Conservation (phyloP, 2,329 filamentous ascomycete genomes). For the Bipolaris cookei region DNA sequence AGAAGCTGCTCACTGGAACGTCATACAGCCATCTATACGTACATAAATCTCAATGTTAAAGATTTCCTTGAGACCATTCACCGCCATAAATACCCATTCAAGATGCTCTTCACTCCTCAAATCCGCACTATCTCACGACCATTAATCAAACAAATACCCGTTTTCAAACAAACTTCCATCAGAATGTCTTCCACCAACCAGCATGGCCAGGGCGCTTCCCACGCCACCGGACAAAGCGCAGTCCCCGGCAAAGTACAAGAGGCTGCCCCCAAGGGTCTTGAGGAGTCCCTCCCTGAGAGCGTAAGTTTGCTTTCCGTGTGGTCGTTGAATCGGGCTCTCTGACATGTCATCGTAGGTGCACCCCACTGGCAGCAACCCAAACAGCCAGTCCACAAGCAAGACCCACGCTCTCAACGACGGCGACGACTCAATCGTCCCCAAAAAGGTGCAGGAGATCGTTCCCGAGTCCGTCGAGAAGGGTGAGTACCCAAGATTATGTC, state of each 20-base stretch:
- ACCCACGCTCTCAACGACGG: slow-evolving; percentile 50
- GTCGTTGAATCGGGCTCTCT: slow-evolving; percentile 13
- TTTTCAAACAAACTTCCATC: slow-evolving; percentile 23
- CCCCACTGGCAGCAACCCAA: slow-evolving; percentile 46
- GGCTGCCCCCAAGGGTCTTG: slow-evolving; percentile 47
- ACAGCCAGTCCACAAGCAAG: slow-evolving; percentile 42
- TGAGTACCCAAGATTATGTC: background rate
- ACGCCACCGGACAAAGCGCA: slow-evolving; percentile 50
- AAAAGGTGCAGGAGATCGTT: slow-evolving; percentile 53
- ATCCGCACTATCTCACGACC: slow-evolving; percentile 28
- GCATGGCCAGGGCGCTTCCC: slow-evolving; percentile 51
- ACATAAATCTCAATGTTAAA: slow-evolving; percentile 11
- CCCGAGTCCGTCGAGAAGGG: slow-evolving; percentile 54
- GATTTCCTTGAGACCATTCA: slow-evolving; percentile 2
- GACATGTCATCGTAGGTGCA: slow-evolving; percentile 39
- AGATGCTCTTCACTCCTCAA: slow-evolving; percentile 30
- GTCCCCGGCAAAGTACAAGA: slow-evolving; percentile 51
- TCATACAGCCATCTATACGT: slow-evolving; percentile 1
- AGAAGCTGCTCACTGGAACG: background rate
- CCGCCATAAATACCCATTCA: slow-evolving; percentile 2
- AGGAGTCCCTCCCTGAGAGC: slow-evolving; percentile 50
- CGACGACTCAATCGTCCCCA: slow-evolving; percentile 50
- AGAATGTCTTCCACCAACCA: slow-evolving; percentile 44
- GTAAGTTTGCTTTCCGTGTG: slow-evolving; percentile 21
- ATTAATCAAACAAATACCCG: slow-evolving; percentile 20